Conservation (phyloP, 2,329 filamentous ascomycete genomes). For the Calonectria henricotiae region DNA sequence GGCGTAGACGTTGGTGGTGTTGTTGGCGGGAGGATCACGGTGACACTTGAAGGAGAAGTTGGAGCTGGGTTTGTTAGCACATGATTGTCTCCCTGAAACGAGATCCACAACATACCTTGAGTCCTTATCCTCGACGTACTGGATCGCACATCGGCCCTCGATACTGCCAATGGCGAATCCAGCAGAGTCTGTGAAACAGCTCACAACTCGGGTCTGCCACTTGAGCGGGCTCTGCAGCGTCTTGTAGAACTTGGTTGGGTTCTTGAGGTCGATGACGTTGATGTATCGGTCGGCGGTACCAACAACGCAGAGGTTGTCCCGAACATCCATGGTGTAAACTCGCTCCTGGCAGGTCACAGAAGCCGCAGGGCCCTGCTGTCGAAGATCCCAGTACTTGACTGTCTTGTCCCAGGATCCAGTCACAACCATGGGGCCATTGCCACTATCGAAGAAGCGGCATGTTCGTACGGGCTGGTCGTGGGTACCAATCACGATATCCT, state of each 20-base stretch:
- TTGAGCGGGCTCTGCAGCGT: slow-evolving; percentile 95
- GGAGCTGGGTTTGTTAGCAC: slow-evolving; percentile 67
- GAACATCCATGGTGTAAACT: slow-evolving; percentile 93
- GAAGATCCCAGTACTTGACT: slow-evolving; percentile 90
- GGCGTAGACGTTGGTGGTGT: slow-evolving; percentile 90
- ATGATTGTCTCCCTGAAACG: no score
- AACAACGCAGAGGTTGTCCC: slow-evolving; percentile 89
- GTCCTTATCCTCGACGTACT: slow-evolving; percentile 98
- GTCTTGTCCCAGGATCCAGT: slow-evolving; percentile 96
- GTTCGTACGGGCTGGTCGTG: slow-evolving; percentile 88
- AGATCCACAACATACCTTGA: slow-evolving; percentile 68
- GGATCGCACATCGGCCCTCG: slow-evolving; percentile 96
- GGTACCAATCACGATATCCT: slow-evolving; percentile 82
- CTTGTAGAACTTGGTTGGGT: slow-evolving; percentile 95
- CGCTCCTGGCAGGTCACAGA: slow-evolving; percentile 81
- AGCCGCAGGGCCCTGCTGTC: slow-evolving; percentile 76
- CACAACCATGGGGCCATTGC: slow-evolving; percentile 85
- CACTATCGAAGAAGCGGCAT: slow-evolving; percentile 83
- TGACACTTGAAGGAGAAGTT: slow-evolving; percentile 99
- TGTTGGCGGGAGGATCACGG: slow-evolving; percentile 83
- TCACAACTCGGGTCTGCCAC: slow-evolving; percentile 97
- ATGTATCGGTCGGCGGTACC: slow-evolving; percentile 97
- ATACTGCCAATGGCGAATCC: slow-evolving; percentile 98
- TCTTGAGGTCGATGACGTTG: slow-evolving; percentile 92
- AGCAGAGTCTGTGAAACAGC: slow-evolving; percentile 92